Percentiles rank a stretch among this genome's conserved stretches.
Conservation (phyloP, 257 asterid species). For the Solanum infundibuliforme region DNA sequence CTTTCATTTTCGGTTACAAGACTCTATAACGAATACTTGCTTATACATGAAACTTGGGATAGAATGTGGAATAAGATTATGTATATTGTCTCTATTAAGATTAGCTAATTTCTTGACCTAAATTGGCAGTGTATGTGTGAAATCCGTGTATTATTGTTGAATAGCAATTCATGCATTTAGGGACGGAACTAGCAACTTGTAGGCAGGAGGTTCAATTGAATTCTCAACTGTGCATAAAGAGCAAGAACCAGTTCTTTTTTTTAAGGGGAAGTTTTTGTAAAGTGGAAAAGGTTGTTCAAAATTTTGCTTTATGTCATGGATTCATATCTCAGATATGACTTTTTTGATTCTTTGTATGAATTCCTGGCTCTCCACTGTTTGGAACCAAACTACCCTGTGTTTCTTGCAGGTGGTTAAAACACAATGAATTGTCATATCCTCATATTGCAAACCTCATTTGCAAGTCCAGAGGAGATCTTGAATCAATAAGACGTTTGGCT, state of each 20-base stretch:
- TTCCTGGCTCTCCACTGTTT: neutral
- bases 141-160: neutral
- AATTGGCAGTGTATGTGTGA: neutral
- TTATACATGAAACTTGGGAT: neutral
- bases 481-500: slow-evolving; percentile 38
- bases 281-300: neutral
- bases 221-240: neutral
- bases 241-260: neutral
- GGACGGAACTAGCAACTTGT: neutral
- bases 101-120: neutral
- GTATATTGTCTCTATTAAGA: neutral
- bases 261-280: neutral
- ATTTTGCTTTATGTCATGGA: neutral
- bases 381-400: too few relatives aligned
- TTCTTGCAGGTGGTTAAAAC: slow-evolving; percentile 85
- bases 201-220: neutral
- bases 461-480: slow-evolving; percentile 58
- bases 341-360: neutral
- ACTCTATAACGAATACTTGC: neutral
- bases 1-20: neutral
- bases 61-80: neutral
- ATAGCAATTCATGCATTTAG: neutral
- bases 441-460: slow-evolving; percentile 80
- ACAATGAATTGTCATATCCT: slow-evolving; percentile 72
- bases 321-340: neutral